These are phyloP conservation scores for Pythium rhizo-oryzae DNA, from an alignment of 352 stramenopile genomes.

Conservation along the genomic window DNA sequence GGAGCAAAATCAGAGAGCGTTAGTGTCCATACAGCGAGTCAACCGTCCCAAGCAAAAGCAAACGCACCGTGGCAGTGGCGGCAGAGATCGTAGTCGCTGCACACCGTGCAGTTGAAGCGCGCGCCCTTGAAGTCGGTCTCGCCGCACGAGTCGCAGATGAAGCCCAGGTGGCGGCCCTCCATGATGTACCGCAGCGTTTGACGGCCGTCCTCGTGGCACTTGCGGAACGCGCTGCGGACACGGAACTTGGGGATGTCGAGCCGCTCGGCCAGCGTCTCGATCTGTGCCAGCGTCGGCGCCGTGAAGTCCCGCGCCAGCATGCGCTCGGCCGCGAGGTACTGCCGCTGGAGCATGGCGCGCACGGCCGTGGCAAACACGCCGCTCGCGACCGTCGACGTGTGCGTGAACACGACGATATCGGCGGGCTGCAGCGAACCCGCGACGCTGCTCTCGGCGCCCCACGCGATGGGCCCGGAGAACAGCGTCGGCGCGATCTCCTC, in stretches of 20 bases:
- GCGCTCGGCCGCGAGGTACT: slow-evolving; percentile 44
- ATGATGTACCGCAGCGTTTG: slow-evolving; percentile 80
- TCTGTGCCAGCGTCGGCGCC: slow-evolving; percentile 52
- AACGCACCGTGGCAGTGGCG: slow-evolving; percentile 55
- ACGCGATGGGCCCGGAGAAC: slow-evolving; percentile 50
- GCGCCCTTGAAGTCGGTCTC: slow-evolving; percentile 78
- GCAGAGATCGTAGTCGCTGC: slow-evolving; percentile 82
- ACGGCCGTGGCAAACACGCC: slow-evolving; percentile 32
- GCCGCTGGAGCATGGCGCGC: slow-evolving; percentile 38
- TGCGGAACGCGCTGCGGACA: slow-evolving; percentile 78
- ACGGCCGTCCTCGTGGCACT: slow-evolving; percentile 70
- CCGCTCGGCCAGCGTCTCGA: slow-evolving; percentile 65
- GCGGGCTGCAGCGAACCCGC: slow-evolving; percentile 39
- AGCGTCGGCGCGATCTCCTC: slow-evolving; percentile 76
- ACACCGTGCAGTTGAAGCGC: slow-evolving; percentile 75
- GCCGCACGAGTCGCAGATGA: slow-evolving; percentile 83
- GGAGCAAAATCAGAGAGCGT: background rate
- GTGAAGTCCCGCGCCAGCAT: slow-evolving; percentile 33
- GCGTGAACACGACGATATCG: slow-evolving; percentile 70
- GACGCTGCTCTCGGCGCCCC: slow-evolving; percentile 26
- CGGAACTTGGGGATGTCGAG: slow-evolving; percentile 83
- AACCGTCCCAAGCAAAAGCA: slow-evolving; percentile 18
- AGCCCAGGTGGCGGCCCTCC: slow-evolving; percentile 77
- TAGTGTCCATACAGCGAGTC: background rate
- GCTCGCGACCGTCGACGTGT: slow-evolving; percentile 25